Percentiles rank a stretch among this genome's conserved stretches.
These are phyloP conservation scores for Candida parachauliodes DNA, from an alignment of 805 yeast genomes.

Conservation along the genomic window DNA sequence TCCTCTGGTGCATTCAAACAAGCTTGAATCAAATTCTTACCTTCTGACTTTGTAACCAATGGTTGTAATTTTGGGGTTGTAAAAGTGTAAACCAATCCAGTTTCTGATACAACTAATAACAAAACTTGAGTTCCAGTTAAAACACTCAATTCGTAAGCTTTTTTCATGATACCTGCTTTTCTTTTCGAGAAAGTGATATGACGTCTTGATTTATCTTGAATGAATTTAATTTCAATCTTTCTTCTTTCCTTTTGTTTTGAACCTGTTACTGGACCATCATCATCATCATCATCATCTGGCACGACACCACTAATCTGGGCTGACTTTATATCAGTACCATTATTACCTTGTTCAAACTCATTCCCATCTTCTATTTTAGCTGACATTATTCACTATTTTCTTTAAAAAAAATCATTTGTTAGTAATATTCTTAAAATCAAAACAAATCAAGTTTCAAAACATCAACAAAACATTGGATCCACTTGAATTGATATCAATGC, in stretches of 20 bases:
- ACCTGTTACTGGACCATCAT: conserved; percentile 45
- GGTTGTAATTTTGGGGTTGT: conserved; percentile 99
- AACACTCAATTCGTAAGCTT: conserved; percentile 96
- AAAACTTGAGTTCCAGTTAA: conserved; percentile 97
- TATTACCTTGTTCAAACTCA: conserved; percentile 7
- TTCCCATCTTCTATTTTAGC: conserved; percentile 8
- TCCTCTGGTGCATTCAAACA: conserved; percentile 97
- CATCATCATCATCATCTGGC: conserved; percentile 48
- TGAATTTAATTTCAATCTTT: conserved; percentile 94
- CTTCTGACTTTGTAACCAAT: conserved; percentile 94
- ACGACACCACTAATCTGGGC: conserved; percentile 10
- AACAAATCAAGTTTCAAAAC: background rate
- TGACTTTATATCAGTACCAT: background rate
- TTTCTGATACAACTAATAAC: conserved; percentile 90
- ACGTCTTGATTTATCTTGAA: conserved; percentile 95
- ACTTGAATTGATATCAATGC: too few relatives aligned
- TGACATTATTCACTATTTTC: conserved; percentile 1
- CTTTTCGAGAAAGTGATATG: conserved; percentile 97
- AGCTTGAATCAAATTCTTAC: conserved; percentile 93
- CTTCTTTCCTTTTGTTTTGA: conserved; percentile 59
- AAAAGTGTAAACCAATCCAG: conserved; percentile 97
- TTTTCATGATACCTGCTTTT: conserved; percentile 98
- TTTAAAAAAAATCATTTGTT: background rate
- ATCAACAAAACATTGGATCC: conserved; percentile 1
- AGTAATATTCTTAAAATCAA: background rate